Base-by-base conservation (phyloP, 2,329 filamentous ascomycete genomes). In the Alternaria panax region DNA sequence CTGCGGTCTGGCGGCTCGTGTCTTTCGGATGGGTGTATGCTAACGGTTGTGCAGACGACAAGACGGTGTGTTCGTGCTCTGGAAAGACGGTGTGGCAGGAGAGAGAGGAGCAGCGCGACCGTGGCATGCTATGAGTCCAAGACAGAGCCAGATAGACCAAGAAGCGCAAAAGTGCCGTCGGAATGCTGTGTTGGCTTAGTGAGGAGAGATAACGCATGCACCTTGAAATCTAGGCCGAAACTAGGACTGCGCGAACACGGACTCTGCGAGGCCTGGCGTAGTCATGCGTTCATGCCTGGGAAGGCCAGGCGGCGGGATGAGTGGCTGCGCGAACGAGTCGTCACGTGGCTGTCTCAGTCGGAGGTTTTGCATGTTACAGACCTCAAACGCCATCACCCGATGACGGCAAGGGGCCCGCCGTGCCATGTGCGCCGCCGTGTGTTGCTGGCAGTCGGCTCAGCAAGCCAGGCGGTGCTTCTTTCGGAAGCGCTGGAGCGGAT, bases 41-140 rank as follows among this genome's bases (percentile, higher is more conserved):
- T 63, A 46, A 59, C 34, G 22, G 47, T 20, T 32, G 14, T 34
- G 24, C 47, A 70, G 68, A 99, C 72, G 92, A 97, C 77, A 99
- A 98, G 85, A 97, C 92, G 45, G 94, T 99, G 6, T 99, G 95
- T 78, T 97, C 93, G 47, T 99, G 95, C 80, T 96, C 93, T 36
- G 95, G 95, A 4, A 98, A 98, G 87, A 98, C 93, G 57, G 87
- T 99, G 11, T 99, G 95, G 95, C 91, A 99, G 80, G 95, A 99
- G 84, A 88, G 95, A 69, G 89, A 90, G 80, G 93, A 97, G 73
- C 92, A 97, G 81, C 88, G 93, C 41, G 85, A 86, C 67, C 93
- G 92, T 81, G 95, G 95, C 3, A 98, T 99, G 92, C 81, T 95
- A 69, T 97, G 79, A 88, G 53, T 28, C 27, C 27, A 16, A 51